These are phyloP conservation scores for Daldinia childiae DNA, from an alignment of 495 filamentous ascomycete genomes.

Conservation along the genomic window DNA sequence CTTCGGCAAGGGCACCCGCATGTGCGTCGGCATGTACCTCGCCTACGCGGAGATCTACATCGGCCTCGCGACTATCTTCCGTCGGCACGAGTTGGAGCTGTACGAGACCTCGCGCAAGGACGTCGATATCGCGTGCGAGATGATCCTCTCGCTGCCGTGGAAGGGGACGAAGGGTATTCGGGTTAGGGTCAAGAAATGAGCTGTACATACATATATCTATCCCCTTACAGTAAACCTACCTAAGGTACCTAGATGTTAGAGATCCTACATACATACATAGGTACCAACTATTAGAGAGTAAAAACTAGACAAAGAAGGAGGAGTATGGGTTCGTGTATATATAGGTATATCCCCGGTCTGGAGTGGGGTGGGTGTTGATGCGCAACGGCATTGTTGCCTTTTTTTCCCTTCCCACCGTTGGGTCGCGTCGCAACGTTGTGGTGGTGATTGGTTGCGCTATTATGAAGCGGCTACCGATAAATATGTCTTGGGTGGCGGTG, in stretches of 20 bases:
- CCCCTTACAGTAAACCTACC: too few relatives aligned
- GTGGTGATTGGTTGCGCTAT: too few relatives aligned
- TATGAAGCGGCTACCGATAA: not conserved
- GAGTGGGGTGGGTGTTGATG: not conserved
- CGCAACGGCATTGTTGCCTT: not conserved
- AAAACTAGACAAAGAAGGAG: not conserved
- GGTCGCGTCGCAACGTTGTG: too few relatives aligned
- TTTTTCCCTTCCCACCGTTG: too few relatives aligned
- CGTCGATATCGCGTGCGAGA: slow-evolving; percentile 45
- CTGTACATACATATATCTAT: too few relatives aligned
- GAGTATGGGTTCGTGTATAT: not conserved
- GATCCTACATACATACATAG: too few relatives aligned
- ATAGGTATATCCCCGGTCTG: not conserved
- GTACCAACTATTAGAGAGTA: too few relatives aligned
- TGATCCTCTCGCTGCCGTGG: slow-evolving; percentile 45
- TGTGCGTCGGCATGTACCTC: slow-evolving; percentile 60
- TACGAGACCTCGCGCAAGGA: slow-evolving; percentile 48
- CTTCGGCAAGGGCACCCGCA: slow-evolving; percentile 57
- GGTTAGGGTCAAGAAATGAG: slow-evolving; percentile 33
- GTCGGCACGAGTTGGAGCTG: slow-evolving; percentile 51
- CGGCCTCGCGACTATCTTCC: slow-evolving; percentile 55
- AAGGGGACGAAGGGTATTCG: slow-evolving; percentile 48
- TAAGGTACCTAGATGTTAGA: not conserved
- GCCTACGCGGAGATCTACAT: slow-evolving; percentile 59
- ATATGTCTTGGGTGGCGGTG: not conserved